phyloP scores from a whole-genome alignment of 768 basidiomycete species.

The Mycena crocata region DNA sequence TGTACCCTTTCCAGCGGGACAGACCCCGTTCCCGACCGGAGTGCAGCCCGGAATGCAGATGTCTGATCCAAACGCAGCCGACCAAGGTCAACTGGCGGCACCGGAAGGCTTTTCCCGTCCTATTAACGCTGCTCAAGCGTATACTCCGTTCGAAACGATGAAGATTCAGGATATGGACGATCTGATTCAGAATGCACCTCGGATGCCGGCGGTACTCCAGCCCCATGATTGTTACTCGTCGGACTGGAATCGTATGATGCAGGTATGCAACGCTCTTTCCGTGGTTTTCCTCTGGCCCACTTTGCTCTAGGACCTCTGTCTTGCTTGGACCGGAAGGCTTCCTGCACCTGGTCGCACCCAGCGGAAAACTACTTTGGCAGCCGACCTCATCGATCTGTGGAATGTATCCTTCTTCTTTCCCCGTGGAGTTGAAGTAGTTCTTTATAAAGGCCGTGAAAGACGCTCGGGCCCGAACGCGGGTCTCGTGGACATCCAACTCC shows the following conservation, averaged over 20 bases:
- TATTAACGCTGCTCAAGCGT: constrained; percentile 73
- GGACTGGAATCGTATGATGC: constrained; percentile 83
- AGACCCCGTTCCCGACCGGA: constrained; percentile 31
- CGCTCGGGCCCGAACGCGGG: constrained; percentile 75
- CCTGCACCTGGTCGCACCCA: constrained; percentile 71
- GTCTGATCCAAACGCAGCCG: constrained; percentile 43
- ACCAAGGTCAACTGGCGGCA: constrained; percentile 60
- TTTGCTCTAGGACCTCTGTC: constrained; percentile 68
- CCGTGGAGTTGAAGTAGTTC: constrained; percentile 81
- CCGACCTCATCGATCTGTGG: constrained; percentile 85
- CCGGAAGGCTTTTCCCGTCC: constrained; percentile 84
- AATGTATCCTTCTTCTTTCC: constrained; percentile 79
- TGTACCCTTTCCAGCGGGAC: constrained; percentile 34
- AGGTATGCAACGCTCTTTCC: constrained; percentile 55
- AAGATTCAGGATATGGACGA: constrained; percentile 85
- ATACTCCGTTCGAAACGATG: constrained; percentile 75
- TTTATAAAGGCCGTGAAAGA: constrained; percentile 85
- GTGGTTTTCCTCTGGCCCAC: background rate
- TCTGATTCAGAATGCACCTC: constrained; percentile 71
- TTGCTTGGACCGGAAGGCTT: constrained; percentile 83
- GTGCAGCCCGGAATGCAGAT: constrained; percentile 43
- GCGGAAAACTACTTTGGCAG: constrained; percentile 68
- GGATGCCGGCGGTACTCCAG: constrained; percentile 78
- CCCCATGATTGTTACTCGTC: constrained; percentile 83
- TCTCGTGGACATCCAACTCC: constrained; percentile 63